These are phyloP conservation scores for Globisporangium parvum DNA, from an alignment of 352 stramenopile species.

Conservation along the genomic window DNA sequence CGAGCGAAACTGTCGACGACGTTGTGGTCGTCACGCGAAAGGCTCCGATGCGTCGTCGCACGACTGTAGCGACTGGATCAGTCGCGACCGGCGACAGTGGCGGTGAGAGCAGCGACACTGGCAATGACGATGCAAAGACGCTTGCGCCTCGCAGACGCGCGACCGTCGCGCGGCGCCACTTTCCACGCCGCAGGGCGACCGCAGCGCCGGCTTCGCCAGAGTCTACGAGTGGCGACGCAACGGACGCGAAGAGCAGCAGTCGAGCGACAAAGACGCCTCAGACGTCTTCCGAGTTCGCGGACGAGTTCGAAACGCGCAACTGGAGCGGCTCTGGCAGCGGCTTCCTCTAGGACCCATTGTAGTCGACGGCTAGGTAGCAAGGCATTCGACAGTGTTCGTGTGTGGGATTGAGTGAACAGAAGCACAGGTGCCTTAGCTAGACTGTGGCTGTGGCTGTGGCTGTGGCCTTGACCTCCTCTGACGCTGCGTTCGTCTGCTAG, in stretches of 20 bases:
- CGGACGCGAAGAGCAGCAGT: not conserved
- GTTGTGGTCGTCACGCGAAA: slow-evolving; percentile 6
- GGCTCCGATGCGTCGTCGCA: not conserved
- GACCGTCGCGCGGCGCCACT: slow-evolving; percentile 3
- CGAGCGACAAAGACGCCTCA: not conserved
- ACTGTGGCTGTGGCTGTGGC: not conserved
- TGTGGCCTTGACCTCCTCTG: not conserved
- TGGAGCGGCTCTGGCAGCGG: slow-evolving; percentile 40
- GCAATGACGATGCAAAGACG: not conserved
- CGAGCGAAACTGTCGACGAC: slow-evolving; percentile 3
- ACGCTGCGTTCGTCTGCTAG: not conserved
- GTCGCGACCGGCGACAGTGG: too few species aligned
- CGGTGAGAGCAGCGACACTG: not conserved
- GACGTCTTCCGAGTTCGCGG: slow-evolving; percentile 18
- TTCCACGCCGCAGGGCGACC: slow-evolving; percentile 3
- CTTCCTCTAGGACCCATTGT: slow-evolving; percentile 17
- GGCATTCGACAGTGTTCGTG: not conserved
- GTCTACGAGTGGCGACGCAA: not conserved
- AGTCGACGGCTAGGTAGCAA: not conserved
- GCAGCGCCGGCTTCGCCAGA: not conserved
- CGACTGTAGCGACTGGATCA: not conserved
- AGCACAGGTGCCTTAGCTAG: not conserved
- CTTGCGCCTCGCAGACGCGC: not conserved
- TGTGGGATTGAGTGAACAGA: not conserved
- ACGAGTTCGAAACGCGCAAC: slow-evolving; percentile 28